Conservation (phyloP, 805 yeast genomes). For the Komagataella mondaviorum region DNA sequence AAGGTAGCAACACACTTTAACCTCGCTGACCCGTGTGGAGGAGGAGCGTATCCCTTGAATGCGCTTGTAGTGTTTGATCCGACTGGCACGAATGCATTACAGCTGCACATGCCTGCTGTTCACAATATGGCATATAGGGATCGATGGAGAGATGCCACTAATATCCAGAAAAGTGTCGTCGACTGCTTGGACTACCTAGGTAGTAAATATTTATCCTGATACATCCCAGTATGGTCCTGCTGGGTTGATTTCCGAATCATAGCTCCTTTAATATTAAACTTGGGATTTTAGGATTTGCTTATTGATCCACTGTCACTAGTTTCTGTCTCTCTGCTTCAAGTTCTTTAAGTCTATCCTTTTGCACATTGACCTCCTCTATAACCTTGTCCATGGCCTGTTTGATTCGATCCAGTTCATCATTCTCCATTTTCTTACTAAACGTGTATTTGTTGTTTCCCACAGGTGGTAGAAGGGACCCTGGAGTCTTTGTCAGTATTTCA, state of each 20-base stretch:
- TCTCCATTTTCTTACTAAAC: conserved; percentile 37
- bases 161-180: neutral
- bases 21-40: conserved; percentile 3
- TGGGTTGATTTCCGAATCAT: neutral
- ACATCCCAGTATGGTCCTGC: neutral
- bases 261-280: neutral
- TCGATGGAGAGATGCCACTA: neutral
- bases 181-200: neutral
- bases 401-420: conserved; percentile 49
- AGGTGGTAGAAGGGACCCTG: conserved; percentile 38
- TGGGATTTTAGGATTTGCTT: neutral
- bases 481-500: conserved; percentile 56
- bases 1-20: neutral
- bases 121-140: neutral
- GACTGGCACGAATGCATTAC: neutral
- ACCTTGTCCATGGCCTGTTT: conserved; percentile 20
- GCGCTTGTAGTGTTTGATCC: conserved; percentile 1
- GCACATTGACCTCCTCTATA: conserved; percentile 10
- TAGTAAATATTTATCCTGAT: neutral
- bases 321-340: conserved; percentile 17
- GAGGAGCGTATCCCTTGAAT: conserved; percentile 2
- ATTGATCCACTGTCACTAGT: conserved; percentile 2
- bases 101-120: neutral
- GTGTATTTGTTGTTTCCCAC: conserved; percentile 11
- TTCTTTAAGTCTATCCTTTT: conserved; percentile 12